Evolutionary conservation across 1,284 basidiomycete genomes (phyloP).

Genomic region (Entoloma clypeatum): DNA sequence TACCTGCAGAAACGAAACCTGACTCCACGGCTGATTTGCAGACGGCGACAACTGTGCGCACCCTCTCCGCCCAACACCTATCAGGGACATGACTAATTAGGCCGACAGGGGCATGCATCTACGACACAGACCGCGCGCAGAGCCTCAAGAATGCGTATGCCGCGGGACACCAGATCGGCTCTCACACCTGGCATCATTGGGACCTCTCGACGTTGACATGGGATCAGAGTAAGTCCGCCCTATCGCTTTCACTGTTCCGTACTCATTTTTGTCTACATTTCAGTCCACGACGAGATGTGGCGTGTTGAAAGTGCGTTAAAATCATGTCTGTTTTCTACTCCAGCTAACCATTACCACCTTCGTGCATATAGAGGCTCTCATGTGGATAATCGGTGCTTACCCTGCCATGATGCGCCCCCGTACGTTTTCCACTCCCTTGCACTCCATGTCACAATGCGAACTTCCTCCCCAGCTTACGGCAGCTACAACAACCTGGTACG

Average conservation of each 20-base stretch:
- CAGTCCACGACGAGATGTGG: conserved; percentile 34
- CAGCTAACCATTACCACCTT: background rate
- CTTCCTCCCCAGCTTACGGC: conserved; percentile 40
- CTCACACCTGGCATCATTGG: conserved; percentile 53
- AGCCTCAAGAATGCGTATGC: conserved; percentile 34
- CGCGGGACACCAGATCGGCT: conserved; percentile 47
- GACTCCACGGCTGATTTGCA: conserved; percentile 8
- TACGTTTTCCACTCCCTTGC: conserved; percentile 19
- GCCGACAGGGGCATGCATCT: conserved; percentile 48
- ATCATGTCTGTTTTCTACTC: background rate
- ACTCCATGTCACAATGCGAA: conserved; percentile 1
- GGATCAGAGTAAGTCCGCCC: conserved; percentile 34
- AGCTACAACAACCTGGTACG: conserved; percentile 47
- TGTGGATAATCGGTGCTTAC: conserved; percentile 43
- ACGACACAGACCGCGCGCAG: conserved; percentile 32
- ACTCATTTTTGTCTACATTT: conserved; percentile 15
- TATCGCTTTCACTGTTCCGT: background rate
- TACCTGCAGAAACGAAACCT: background rate
- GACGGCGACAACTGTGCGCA: conserved; percentile 38
- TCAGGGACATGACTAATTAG: conserved; percentile 20
- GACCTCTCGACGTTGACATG: conserved; percentile 41
- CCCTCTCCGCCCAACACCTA: background rate
- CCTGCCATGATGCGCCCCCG: conserved; percentile 47
- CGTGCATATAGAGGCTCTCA: conserved; percentile 36
- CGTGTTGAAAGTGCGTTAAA: conserved; percentile 38